Base-by-base conservation (phyloP, 352 stramenopile genomes). In the Pythium guiyangense region DNA sequence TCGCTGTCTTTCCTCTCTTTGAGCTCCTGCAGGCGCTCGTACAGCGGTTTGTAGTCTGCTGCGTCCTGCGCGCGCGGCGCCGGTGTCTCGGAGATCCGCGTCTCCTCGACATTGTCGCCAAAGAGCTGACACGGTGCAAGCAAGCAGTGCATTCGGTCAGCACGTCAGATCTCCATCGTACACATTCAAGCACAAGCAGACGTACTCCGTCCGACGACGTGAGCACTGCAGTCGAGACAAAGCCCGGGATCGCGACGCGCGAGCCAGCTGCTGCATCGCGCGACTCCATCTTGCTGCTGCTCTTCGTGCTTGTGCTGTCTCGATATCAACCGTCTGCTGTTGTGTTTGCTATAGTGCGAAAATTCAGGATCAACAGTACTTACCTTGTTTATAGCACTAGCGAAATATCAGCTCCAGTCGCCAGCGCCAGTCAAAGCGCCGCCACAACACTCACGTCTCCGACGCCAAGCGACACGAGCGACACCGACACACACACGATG, bases 31-130 rank as follows among this genome's bases (percentile, higher is more conserved):
- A 95, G 68, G 2, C 84, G 83, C 40, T 95, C 85, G 51, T 90
- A 93, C 35, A 95, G 66, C 26, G 85, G 83, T 31, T 84, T 84
- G 63, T 88, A 92, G 42, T 74, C 71, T 12, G 57, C 55, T 1
- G 63, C 62, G 35, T 87, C 80, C 35, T 81, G 61, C 35, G 59
- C 52, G 29, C 60, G 67, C 1, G 71, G 58, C 11, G 66, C 77
- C 12, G 83, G 81, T 9, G 76, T 68, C 50, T 93, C 76, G 15
- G 81, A 76, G 62, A 93, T 83, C 25, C 85, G 85, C 62, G 78
- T 73, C 65, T 95, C 85, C 57, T 93, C 81, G 20, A 88, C 79
- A 49, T 95, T 91, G 64, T 95, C 83, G 12, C 85, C 85, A 46
- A 95, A 95, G 58, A 95, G 79, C 85, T 95, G n/a, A n/a, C n/a